Conservation (phyloP, 371 early-diverging fungal genomes). For the Nematocida homosporus region DNA sequence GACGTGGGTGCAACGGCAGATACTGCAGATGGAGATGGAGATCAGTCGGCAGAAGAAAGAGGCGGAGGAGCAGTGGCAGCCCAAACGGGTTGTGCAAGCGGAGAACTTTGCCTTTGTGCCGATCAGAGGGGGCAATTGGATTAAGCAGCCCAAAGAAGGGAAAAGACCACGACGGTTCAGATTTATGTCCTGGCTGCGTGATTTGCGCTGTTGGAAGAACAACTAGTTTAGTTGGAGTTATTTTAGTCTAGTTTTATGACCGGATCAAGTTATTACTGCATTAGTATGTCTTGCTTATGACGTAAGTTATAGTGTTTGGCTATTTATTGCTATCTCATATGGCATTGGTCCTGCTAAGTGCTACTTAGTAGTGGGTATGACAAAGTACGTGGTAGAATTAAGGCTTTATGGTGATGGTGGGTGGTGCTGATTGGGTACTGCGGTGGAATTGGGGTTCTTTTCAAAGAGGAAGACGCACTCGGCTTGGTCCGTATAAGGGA, state of each 20-base stretch:
- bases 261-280: too few relatives aligned
- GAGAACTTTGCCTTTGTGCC: slow-evolving; percentile 8
- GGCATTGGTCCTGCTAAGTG: too few relatives aligned
- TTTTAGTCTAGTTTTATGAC: too few relatives aligned
- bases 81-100: slow-evolving; percentile 20
- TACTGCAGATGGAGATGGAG: slow-evolving; percentile 50
- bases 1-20: slow-evolving; percentile 48
- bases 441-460: neutral
- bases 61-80: slow-evolving; percentile 41
- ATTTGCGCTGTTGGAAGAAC: too few relatives aligned
- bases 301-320: too few relatives aligned
- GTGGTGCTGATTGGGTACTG: neutral
- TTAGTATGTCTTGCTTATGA: too few relatives aligned
- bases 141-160: neutral
- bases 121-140: neutral
- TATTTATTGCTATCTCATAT: too few relatives aligned
- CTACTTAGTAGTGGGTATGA: slow-evolving; percentile 4
- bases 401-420: too few relatives aligned
- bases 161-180: neutral
- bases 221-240: too few relatives aligned
- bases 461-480: slow-evolving; percentile 47
- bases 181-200: too few relatives aligned
- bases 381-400: neutral
- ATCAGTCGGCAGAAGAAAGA: slow-evolving; percentile 37
- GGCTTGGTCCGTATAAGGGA: slow-evolving; percentile 34